These are phyloP conservation scores for Aeminium ludgeri DNA, from an alignment of 495 filamentous ascomycete species.

Conservation along the genomic window DNA sequence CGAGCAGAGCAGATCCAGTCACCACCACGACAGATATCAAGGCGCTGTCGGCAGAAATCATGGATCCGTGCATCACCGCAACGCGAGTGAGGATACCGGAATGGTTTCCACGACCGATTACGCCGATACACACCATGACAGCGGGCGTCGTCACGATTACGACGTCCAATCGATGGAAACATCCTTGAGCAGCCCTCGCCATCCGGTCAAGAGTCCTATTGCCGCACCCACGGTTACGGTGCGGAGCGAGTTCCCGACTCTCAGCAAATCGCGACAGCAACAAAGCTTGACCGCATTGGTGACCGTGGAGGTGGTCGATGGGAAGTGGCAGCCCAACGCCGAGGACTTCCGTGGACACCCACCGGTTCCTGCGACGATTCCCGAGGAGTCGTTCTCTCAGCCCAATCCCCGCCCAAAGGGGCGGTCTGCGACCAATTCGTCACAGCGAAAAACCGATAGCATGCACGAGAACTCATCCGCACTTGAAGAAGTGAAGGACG, in stretches of 20 bases:
- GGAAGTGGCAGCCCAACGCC: conserved; percentile 73
- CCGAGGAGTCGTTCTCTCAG: conserved; percentile 7
- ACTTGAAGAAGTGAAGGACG: conserved; percentile 73
- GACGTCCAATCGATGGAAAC: conserved; percentile 95
- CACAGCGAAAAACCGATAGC: conserved; percentile 19
- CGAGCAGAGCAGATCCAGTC: conserved; percentile 24
- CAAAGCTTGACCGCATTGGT: conserved; percentile 89
- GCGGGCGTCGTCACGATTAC: conserved; percentile 66
- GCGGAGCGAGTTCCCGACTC: conserved; percentile 88
- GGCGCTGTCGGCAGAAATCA: conserved; percentile 31
- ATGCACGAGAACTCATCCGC: conserved; percentile 41
- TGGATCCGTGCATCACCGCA: too few species aligned
- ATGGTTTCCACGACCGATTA: conserved; percentile 52
- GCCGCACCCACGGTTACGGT: conserved; percentile 80
- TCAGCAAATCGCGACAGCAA: conserved; percentile 82
- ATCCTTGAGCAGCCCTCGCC: conserved; percentile 56
- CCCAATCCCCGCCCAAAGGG: background rate
- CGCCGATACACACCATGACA: conserved; percentile 37
- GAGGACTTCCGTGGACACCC: conserved; percentile 61
- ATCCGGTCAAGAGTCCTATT: conserved; percentile 71
- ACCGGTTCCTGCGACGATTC: conserved; percentile 34
- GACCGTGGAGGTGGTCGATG: conserved; percentile 85
- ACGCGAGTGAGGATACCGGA: conserved; percentile 34
- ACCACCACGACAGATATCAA: conserved; percentile 46
- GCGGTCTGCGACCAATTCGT: background rate